These are phyloP conservation scores for Sporothrix brunneoviolacea DNA, from an alignment of 2,329 filamentous ascomycete species.

Conservation along the genomic window DNA sequence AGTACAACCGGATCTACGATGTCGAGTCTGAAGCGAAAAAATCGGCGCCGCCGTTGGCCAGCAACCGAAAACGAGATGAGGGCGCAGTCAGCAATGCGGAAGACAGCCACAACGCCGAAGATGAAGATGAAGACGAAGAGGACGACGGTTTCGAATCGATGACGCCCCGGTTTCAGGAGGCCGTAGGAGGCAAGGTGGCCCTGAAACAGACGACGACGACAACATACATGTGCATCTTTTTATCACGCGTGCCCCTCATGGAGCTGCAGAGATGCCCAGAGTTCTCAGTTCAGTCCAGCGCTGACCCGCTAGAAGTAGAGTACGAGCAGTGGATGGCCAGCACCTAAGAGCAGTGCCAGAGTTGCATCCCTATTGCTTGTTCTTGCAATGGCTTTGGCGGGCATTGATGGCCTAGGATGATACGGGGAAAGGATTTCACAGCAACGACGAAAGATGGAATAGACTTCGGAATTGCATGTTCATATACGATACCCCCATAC, in stretches of 20 bases:
- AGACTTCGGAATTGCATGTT: too few species aligned
- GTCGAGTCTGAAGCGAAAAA: conserved; percentile 28
- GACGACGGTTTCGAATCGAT: conserved; percentile 50
- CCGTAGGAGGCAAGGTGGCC: conserved; percentile 26
- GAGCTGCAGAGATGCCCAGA: conserved; percentile 46
- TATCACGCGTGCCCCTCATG: conserved; percentile 47
- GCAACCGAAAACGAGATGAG: conserved; percentile 26
- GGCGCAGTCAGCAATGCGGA: conserved; percentile 16
- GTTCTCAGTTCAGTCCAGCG: conserved; percentile 41
- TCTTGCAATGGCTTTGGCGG: too few species aligned
- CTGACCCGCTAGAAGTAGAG: conserved; percentile 23
- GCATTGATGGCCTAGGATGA: too few species aligned
- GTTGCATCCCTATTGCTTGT: too few species aligned
- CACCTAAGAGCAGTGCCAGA: too few species aligned
- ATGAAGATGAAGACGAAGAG: conserved; percentile 23
- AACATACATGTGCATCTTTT: conserved; percentile 54
- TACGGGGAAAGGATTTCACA: too few species aligned
- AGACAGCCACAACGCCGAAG: conserved; percentile 18
- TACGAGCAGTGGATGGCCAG: conserved; percentile 20
- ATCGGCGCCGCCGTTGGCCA: conserved; percentile 23
- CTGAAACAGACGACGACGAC: conserved; percentile 28
- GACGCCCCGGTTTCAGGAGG: conserved; percentile 49
- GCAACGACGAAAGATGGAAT: too few species aligned
- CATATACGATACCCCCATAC: too few species aligned
- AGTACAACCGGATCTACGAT: conserved; percentile 52